A percentile compares a stretch with the other conserved stretches of the same genome.
Conservation (phyloP, 2,329 filamentous ascomycete species). For the Rosellinia necatrix region DNA sequence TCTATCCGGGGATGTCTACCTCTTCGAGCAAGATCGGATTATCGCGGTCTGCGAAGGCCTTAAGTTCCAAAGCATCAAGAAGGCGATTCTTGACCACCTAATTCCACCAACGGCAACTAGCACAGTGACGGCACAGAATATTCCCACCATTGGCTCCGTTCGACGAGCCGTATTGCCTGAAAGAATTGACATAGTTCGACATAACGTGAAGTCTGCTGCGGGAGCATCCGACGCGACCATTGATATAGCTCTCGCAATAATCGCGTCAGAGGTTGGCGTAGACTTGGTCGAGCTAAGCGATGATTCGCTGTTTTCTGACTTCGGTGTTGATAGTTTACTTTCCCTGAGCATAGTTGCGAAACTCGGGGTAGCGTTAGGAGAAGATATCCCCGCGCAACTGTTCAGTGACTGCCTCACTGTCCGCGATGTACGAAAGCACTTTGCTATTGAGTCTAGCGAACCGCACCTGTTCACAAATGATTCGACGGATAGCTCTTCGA, state of each 20-base stretch:
- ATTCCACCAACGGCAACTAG: slow-evolving; percentile 9
- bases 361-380: background rate
- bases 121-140: too few relatives aligned
- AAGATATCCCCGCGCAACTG: slow-evolving; percentile 5
- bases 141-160: background rate
- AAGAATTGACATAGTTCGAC: too few relatives aligned
- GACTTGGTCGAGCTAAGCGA: slow-evolving; percentile 7
- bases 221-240: background rate
- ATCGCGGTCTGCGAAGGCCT: slow-evolving; percentile 33
- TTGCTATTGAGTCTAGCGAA: too few relatives aligned
- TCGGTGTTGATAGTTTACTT: slow-evolving; percentile 12
- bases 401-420: background rate
- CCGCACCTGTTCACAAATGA: too few relatives aligned
- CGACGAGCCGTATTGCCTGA: background rate
- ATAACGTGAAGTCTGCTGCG: too few relatives aligned
- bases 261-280: slow-evolving; percentile 15
- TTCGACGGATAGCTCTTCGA: too few relatives aligned
- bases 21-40: slow-evolving; percentile 32
- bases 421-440: background rate
- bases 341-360: slow-evolving; percentile 12
- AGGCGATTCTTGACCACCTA: slow-evolving; percentile 25
- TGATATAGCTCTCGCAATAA: background rate
- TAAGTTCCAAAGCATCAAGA: slow-evolving; percentile 34
- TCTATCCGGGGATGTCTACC: slow-evolving; percentile 35
- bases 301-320: slow-evolving; percentile 6